These are phyloP conservation scores for Cicer bijugum DNA, from an alignment of 306 rosid genomes.

Conservation along the genomic window DNA sequence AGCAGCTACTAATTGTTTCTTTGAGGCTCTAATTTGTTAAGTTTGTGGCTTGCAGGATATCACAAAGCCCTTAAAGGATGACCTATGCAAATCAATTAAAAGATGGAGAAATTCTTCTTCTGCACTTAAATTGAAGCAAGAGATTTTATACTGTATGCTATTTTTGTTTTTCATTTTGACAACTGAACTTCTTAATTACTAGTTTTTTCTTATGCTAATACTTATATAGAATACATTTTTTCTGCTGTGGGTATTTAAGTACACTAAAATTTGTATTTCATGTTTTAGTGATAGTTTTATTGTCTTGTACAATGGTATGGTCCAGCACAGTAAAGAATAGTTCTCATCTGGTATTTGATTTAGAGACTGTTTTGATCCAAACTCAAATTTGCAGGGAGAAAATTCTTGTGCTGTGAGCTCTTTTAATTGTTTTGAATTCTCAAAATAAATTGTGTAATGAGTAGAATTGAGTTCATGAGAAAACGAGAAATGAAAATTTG, in stretches of 20 bases:
- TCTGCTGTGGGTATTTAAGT: conserved; percentile 3
- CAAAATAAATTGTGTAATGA: background rate
- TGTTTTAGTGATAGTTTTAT: conserved; percentile 33
- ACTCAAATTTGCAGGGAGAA: background rate
- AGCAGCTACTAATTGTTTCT: conserved; percentile 17
- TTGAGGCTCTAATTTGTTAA: conserved; percentile 18
- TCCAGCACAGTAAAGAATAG: conserved; percentile 20
- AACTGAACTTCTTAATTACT: conserved; percentile 14
- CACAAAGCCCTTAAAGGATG: conserved; percentile 83
- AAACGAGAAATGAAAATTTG: background rate
- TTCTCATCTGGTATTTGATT: conserved; percentile 29
- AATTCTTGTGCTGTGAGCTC: background rate
- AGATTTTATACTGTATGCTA: conserved; percentile 82
- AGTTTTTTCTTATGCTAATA: conserved; percentile 16
- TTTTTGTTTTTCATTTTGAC: conserved; percentile 31
- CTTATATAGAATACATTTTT: conserved; percentile 19
- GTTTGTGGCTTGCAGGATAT: conserved; percentile 71
- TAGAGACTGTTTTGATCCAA: conserved; percentile 9
- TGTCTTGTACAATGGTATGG: conserved; percentile 1
- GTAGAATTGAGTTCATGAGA: background rate
- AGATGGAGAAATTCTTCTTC: conserved; percentile 88
- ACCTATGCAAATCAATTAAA: conserved; percentile 75
- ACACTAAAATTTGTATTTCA: conserved; percentile 6
- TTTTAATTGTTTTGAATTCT: conserved; percentile 5
- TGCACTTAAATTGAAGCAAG: conserved; percentile 91